These are phyloP conservation scores for Fomes fomentarius DNA, from an alignment of 1,284 basidiomycete genomes.

Conservation along the genomic window DNA sequence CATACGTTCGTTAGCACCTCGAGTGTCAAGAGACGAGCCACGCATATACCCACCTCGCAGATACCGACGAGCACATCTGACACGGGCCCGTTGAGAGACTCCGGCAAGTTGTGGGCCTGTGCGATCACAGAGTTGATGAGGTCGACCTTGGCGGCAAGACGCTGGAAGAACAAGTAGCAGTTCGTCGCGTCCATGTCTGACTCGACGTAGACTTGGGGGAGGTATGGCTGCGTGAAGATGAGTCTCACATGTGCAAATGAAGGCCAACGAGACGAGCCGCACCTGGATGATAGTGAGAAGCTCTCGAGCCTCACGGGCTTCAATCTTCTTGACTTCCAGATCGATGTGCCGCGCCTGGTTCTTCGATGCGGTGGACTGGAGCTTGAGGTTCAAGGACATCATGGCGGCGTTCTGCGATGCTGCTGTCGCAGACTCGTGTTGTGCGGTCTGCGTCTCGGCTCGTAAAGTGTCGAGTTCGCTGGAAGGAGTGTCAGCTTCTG, in stretches of 20 bases:
- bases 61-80: conserved; percentile 86
- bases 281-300: conserved; percentile 75
- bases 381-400: conserved; percentile 90
- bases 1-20: background rate
- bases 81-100: conserved; percentile 78
- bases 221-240: conserved; percentile 22
- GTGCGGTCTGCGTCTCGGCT: conserved; percentile 81
- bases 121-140: conserved; percentile 83
- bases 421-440: conserved; percentile 77
- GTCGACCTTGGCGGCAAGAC: conserved; percentile 83
- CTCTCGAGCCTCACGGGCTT: conserved; percentile 81
- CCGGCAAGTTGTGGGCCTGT: conserved; percentile 81
- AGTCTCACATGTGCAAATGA: background rate
- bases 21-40: background rate
- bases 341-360: conserved; percentile 89
- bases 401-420: conserved; percentile 81
- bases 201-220: conserved; percentile 51
- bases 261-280: background rate
- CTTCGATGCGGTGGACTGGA: conserved; percentile 88
- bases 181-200: conserved; percentile 85
- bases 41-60: conserved; percentile 70
- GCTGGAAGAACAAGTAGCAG: conserved; percentile 90
- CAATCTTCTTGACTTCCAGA: conserved; percentile 82
- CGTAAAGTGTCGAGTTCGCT: conserved; percentile 87
- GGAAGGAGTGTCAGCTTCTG: background rate